phyloP scores from a whole-genome alignment of 805 yeast species.

The Hanseniaspora clermontiae region DNA sequence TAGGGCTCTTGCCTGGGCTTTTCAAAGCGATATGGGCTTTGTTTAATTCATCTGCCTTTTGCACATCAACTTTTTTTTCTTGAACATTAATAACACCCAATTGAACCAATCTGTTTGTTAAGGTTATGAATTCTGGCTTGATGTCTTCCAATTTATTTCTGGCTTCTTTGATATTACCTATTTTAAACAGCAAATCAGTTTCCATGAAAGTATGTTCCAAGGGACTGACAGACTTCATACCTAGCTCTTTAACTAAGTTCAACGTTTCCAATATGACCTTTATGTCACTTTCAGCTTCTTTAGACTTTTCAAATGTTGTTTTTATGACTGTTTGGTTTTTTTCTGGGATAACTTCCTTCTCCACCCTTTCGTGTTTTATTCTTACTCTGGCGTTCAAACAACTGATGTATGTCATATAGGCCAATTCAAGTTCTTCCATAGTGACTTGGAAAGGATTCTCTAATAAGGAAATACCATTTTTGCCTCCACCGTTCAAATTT shows the following conservation, averaged over 20 bases:
- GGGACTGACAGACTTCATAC: slow-evolving; percentile 1
- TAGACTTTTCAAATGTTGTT: background rate
- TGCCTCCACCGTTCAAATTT: background rate
- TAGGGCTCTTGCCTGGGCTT: background rate
- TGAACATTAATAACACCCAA: slow-evolving; percentile 2
- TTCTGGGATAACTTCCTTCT: slow-evolving; percentile 1
- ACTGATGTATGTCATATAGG: background rate
- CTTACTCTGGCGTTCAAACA: background rate
- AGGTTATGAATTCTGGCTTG: background rate
- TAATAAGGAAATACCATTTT: slow-evolving; percentile 1
- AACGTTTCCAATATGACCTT: background rate
- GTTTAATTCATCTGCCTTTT: background rate
- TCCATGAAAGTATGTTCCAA: slow-evolving; percentile 9
- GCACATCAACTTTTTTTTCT: background rate
- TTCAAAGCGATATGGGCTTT: background rate
- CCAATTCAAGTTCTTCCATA: slow-evolving; percentile 2
- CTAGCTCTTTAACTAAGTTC: slow-evolving; percentile 1
- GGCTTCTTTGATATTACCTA: slow-evolving; percentile 1
- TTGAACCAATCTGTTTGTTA: background rate
- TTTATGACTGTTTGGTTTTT: background rate
- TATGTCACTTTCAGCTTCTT: slow-evolving; percentile 3
- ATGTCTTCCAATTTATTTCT: slow-evolving; percentile 1
- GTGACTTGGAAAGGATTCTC: slow-evolving; percentile 9
- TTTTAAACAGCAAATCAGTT: slow-evolving; percentile 1
- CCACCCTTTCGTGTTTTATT: background rate